Evolutionary conservation across 441 rosid species (phyloP).

Genomic region (Metrosideros polymorpha): DNA sequence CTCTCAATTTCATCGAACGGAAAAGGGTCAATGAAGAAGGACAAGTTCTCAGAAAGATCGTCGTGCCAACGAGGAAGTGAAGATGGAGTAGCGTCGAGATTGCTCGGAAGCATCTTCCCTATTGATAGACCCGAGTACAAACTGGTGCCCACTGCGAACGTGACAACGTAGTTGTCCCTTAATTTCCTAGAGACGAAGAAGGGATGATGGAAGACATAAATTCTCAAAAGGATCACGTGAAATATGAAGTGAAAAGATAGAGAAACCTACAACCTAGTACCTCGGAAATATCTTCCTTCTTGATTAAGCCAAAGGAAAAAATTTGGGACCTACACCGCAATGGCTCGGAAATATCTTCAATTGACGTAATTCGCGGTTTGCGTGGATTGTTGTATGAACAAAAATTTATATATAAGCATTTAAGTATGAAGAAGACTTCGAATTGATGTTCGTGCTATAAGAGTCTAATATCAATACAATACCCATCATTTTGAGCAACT

Average conservation of each 20-base stretch:
- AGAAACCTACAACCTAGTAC: background rate
- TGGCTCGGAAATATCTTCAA: background rate
- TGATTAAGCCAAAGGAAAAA: background rate
- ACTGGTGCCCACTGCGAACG: background rate
- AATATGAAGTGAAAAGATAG: background rate
- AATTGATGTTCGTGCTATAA: background rate
- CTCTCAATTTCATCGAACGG: background rate
- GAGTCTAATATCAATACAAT: background rate
- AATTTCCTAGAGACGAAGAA: background rate
- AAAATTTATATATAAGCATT: background rate
- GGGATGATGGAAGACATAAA: background rate
- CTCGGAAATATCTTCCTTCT: background rate
- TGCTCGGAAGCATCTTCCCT: too few species aligned
- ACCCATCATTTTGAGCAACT: background rate
- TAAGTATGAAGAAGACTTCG: background rate
- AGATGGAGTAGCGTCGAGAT: background rate
- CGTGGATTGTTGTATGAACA: background rate
- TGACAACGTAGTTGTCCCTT: background rate
- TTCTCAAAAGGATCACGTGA: background rate
- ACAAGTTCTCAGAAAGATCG: background rate
- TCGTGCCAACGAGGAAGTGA: background rate
- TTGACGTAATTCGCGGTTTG: too few species aligned
- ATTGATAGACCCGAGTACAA: too few species aligned
- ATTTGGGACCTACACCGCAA: too few species aligned
- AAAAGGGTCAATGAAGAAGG: background rate